Evolutionary conservation across 2,329 filamentous ascomycete species (phyloP).

Genomic region (Juglanconis oblonga): DNA sequence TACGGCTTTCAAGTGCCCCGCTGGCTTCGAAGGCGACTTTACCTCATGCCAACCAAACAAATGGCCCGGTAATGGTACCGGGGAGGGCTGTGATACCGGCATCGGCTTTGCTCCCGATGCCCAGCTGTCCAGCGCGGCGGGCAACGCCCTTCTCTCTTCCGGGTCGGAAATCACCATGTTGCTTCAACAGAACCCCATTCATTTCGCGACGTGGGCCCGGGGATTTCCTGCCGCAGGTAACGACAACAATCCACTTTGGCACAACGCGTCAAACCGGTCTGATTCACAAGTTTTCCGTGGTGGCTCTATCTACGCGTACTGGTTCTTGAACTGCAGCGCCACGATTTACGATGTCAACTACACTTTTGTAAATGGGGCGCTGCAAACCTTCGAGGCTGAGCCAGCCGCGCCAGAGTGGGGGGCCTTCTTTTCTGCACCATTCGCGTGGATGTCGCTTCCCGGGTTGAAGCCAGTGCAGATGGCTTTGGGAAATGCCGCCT

Average conservation of each 20-base stretch:
- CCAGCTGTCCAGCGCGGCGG: neutral
- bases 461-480: neutral
- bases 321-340: neutral
- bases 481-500: neutral
- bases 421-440: slow-evolving; percentile 1
- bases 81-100: neutral
- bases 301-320: neutral
- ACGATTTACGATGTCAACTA: slow-evolving; percentile 1
- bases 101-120: slow-evolving; percentile 1
- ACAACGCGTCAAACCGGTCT: neutral
- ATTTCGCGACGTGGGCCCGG: neutral
- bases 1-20: neutral
- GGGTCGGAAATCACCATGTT: neutral
- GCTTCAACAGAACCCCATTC: neutral
- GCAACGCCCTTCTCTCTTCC: neutral
- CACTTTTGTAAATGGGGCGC: neutral
- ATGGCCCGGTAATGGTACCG: neutral
- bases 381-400: neutral
- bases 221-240: neutral
- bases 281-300: neutral
- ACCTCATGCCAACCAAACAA: neutral
- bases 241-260: neutral
- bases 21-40: neutral
- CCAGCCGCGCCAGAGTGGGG: neutral
- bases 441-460: neutral